These are phyloP conservation scores for Fusarium phyllophilum DNA, from an alignment of 2,329 filamentous ascomycete species.

Conservation along the genomic window DNA sequence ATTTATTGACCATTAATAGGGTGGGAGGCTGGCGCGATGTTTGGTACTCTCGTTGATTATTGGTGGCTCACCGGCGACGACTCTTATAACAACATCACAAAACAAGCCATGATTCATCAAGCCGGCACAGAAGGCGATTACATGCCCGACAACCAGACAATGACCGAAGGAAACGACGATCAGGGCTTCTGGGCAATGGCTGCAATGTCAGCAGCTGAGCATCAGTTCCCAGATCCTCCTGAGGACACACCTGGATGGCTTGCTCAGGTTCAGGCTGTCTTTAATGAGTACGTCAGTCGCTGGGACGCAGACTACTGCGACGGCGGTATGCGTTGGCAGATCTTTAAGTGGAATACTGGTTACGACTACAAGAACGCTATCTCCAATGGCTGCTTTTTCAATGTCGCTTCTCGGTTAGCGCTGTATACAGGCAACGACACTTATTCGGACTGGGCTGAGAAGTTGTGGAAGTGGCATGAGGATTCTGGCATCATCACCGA, in stretches of 20 bases:
- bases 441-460: slow-evolving; percentile 80
- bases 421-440: slow-evolving; percentile 82
- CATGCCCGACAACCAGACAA: slow-evolving; percentile 74
- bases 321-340: slow-evolving; percentile 87
- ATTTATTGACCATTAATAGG: slow-evolving; percentile 44
- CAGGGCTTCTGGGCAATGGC: slow-evolving; percentile 89
- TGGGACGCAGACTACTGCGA: slow-evolving; percentile 74
- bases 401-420: slow-evolving; percentile 75
- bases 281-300: slow-evolving; percentile 78
- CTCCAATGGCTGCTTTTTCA: slow-evolving; percentile 76
- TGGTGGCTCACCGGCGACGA: slow-evolving; percentile 75
- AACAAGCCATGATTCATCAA: slow-evolving; percentile 70
- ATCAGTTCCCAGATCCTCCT: slow-evolving; percentile 76
- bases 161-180: slow-evolving; percentile 75
- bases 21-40: slow-evolving; percentile 81
- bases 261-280: slow-evolving; percentile 80
- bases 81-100: slow-evolving; percentile 69
- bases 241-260: slow-evolving; percentile 74
- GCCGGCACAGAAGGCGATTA: slow-evolving; percentile 68
- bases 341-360: slow-evolving; percentile 80
- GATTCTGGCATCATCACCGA: slow-evolving; percentile 65
- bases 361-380: slow-evolving; percentile 76
- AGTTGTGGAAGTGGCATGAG: slow-evolving; percentile 73
- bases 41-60: slow-evolving; percentile 77
- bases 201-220: slow-evolving; percentile 81